A percentile compares a stretch with the other conserved stretches of the same genome.
Evolutionary conservation across 2,329 filamentous ascomycete species (phyloP).

Genomic region (Akanthomyces dipterigenus): DNA sequence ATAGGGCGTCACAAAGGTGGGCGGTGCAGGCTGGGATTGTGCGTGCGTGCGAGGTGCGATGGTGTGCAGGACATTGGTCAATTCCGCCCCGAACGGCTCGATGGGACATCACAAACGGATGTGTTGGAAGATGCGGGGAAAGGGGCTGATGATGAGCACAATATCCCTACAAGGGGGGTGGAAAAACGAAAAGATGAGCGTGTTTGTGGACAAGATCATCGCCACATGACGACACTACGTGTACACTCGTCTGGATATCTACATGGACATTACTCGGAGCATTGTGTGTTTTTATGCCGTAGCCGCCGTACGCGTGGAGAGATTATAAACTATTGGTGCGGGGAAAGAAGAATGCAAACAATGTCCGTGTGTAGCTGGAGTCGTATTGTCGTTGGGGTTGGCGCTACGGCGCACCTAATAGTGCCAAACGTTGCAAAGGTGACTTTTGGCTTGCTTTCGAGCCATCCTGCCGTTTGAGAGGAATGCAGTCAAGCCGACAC

Average conservation of each 20-base stretch:
- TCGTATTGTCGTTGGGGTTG: too few relatives aligned
- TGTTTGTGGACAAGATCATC: not conserved
- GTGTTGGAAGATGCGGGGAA: not conserved
- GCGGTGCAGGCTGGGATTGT: not conserved
- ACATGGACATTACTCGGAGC: not conserved
- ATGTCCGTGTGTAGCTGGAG: too few relatives aligned
- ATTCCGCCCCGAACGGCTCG: not conserved
- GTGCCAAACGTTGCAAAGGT: too few relatives aligned
- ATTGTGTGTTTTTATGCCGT: not conserved
- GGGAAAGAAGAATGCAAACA: not conserved
- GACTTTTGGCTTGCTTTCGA: too few relatives aligned
- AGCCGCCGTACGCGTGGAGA: not conserved
- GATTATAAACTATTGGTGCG: not conserved
- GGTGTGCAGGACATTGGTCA: not conserved
- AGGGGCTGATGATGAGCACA: not conserved
- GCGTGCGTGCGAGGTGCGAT: not conserved
- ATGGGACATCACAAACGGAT: not conserved
- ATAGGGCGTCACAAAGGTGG: not conserved
- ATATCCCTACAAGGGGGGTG: not conserved
- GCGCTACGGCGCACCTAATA: too few relatives aligned
- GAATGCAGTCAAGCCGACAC: too few relatives aligned
- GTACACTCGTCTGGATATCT: not conserved
- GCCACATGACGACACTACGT: not conserved
- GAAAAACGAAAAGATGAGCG: not conserved
- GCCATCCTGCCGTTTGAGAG: too few relatives aligned